phyloP scores from a whole-genome alignment of 441 rosid genomes.

The Pelargonium fulgidum region DNA sequence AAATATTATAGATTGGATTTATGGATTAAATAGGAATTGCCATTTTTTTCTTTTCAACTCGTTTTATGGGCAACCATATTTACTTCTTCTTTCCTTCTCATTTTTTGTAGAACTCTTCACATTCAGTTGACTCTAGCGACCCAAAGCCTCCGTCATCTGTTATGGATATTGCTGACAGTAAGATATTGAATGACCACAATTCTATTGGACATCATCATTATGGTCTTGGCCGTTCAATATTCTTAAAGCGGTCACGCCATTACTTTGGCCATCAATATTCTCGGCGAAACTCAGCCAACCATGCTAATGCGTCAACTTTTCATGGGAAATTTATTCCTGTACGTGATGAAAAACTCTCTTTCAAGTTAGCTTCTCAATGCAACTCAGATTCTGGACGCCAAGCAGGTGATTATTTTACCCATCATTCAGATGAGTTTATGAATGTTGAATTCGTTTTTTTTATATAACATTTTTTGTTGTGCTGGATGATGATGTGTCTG shows the following conservation, averaged over 20 bases:
- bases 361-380: constrained; percentile 34
- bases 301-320: constrained; percentile 36
- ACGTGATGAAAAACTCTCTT: constrained; percentile 32
- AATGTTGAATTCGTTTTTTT: neutral
- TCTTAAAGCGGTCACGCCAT: constrained; percentile 52
- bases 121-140: constrained; percentile 27
- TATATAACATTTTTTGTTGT: no score
- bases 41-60: neutral
- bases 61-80: neutral
- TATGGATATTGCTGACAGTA: constrained; percentile 34
- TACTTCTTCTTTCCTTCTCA: neutral
- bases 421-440: no score
- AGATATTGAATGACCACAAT: constrained; percentile 29
- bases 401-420: constrained; percentile 28
- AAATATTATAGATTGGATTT: no score
- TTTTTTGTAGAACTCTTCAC: constrained; percentile 34
- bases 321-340: constrained; percentile 32
- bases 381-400: constrained; percentile 25
- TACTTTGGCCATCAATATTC: constrained; percentile 49
- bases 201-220: constrained; percentile 33
- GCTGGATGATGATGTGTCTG: neutral
- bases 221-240: constrained; percentile 39
- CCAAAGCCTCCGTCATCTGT: constrained; percentile 28
- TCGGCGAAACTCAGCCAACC: constrained; percentile 39
- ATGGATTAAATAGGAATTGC: no score